Percentiles rank a stretch among this genome's conserved stretches.
These are phyloP conservation scores for Fusarium transvaalense DNA, from an alignment of 2,329 filamentous ascomycete genomes.

Conservation along the genomic window DNA sequence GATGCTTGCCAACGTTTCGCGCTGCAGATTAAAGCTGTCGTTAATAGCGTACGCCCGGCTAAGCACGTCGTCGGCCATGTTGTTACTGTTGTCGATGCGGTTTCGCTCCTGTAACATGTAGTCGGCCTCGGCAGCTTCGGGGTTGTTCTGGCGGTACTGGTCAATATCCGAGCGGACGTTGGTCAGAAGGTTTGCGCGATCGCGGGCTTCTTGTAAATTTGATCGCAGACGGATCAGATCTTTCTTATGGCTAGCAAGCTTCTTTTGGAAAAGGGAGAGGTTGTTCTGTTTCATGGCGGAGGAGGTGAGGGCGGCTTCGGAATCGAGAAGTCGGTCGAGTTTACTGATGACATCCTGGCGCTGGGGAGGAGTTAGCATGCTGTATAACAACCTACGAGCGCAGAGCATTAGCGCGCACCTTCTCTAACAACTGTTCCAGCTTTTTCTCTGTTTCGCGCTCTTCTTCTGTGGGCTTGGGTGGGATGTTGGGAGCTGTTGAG, in stretches of 20 bases:
- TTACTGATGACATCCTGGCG: conserved; percentile 85
- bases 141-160: conserved; percentile 85
- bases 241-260: conserved; percentile 86
- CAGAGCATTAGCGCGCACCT: conserved; percentile 63
- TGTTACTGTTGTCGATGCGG: conserved; percentile 89
- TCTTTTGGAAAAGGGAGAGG: conserved; percentile 88
- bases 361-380: conserved; percentile 59
- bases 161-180: conserved; percentile 94
- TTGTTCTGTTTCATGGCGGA: conserved; percentile 99
- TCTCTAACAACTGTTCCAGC: conserved; percentile 85
- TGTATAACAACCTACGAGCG: conserved; percentile 1
- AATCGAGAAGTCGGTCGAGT: conserved; percentile 90
- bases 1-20: conserved; percentile 88
- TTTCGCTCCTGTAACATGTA: conserved; percentile 95
- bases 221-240: conserved; percentile 82
- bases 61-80: conserved; percentile 88
- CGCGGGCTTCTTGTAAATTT: conserved; percentile 80
- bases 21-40: conserved; percentile 87
- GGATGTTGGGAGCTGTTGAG: conserved; percentile 81
- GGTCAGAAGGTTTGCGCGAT: conserved; percentile 88
- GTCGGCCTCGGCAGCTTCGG: conserved; percentile 86
- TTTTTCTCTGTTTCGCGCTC: conserved; percentile 84
- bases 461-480: conserved; percentile 85
- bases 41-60: conserved; percentile 97
- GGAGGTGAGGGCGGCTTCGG: conserved; percentile 85